Conservation (phyloP, 2,329 filamentous ascomycete species). For the Ceratocystis eucalypticola region DNA sequence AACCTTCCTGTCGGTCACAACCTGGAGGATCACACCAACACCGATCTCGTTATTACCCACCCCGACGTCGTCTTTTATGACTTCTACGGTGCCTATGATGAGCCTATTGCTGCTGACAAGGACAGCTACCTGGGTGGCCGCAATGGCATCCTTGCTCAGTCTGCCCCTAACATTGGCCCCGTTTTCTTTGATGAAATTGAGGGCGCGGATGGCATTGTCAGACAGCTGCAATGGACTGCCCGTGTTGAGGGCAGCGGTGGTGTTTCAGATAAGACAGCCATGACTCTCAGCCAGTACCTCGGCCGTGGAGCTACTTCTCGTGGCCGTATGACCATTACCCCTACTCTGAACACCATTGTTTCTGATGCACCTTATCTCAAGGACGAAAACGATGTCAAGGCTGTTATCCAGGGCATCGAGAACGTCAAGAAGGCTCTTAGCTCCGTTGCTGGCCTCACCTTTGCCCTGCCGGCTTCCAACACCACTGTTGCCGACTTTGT, state of each 20-base stretch:
- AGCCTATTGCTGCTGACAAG: constrained; percentile 33
- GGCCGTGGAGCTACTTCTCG: constrained; percentile 49
- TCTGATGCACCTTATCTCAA: constrained; percentile 46
- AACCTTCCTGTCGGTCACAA: constrained; percentile 46
- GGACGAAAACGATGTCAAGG: constrained; percentile 44
- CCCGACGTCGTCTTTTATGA: constrained; percentile 44
- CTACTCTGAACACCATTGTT: constrained; percentile 43
- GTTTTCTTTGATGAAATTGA: constrained; percentile 40
- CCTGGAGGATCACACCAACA: constrained; percentile 43
- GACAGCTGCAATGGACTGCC: constrained; percentile 53
- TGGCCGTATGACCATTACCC: constrained; percentile 47
- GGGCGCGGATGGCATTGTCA: constrained; percentile 44
- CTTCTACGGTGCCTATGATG: constrained; percentile 47
- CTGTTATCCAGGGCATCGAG: constrained; percentile 52
- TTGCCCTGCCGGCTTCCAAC: constrained; percentile 35
- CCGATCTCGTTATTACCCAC: constrained; percentile 34
- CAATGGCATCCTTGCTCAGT: constrained; percentile 48
- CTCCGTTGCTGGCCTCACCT: constrained; percentile 41
- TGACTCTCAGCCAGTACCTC: constrained; percentile 48
- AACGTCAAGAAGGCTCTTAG: constrained; percentile 42
- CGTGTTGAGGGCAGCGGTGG: constrained; percentile 45
- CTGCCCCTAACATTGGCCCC: constrained; percentile 52
- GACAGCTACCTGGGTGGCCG: constrained; percentile 32
- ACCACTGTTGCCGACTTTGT: constrained; percentile 44
- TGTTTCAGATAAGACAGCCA: constrained; percentile 27